Evolutionary conservation across 495 filamentous ascomycete genomes (phyloP).

Genomic region (Rostrohypoxylon terebratum): DNA sequence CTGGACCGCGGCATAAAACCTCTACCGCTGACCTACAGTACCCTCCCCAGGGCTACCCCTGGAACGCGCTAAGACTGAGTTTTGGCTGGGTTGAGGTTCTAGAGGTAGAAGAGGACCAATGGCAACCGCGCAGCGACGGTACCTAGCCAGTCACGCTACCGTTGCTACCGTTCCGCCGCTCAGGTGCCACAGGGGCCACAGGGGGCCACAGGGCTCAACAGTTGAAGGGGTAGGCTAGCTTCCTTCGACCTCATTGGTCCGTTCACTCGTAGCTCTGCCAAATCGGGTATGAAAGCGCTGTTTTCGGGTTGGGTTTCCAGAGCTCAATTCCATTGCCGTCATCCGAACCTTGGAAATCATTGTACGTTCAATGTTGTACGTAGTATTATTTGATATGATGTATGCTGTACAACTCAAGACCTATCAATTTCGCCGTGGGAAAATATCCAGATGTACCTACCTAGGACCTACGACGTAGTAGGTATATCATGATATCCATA

Average conservation of each 20-base stretch:
- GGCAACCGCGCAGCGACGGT: conserved; percentile 4
- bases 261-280: conserved; percentile 21
- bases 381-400: neutral
- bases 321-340: conserved; percentile 19
- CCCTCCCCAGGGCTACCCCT: too few species aligned
- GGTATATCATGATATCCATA: conserved; percentile 13
- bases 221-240: conserved; percentile 35
- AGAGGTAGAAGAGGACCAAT: conserved; percentile 17
- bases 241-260: conserved; percentile 24
- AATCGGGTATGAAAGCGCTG: conserved; percentile 38
- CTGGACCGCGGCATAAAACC: conserved; percentile 34
- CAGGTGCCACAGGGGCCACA: conserved; percentile 29
- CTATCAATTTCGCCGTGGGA: neutral
- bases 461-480: too few species aligned
- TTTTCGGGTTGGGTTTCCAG: conserved; percentile 19
- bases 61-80: conserved; percentile 21
- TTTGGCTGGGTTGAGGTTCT: conserved; percentile 20
- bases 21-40: too few species aligned
- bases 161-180: conserved; percentile 8
- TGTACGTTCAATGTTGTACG: too few species aligned
- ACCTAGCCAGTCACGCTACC: conserved; percentile 14
- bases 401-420: neutral
- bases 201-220: conserved; percentile 43
- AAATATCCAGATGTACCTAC: too few species aligned
- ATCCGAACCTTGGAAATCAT: neutral